Evolutionary conservation across 768 basidiomycete species (phyloP), one percentile per base, ranked within the genome.

Genomic region (Collybiopsis confluens): DNA sequence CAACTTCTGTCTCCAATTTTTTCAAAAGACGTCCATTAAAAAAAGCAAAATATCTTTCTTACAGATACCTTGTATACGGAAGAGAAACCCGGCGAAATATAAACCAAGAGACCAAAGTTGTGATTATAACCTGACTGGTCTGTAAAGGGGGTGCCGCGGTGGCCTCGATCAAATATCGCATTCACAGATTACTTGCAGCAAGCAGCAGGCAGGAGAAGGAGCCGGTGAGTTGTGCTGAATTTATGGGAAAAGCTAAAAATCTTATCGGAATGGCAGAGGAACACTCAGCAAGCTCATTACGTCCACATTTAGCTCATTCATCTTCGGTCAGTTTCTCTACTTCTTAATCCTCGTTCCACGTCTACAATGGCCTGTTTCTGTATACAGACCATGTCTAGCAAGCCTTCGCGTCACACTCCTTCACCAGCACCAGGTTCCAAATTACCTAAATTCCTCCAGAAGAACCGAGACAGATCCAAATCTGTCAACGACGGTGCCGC

Each of bases 361-460:
- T 13, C n/a, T 42, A 40, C 28, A 51, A 56, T 44, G 48, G 28
- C 38, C 33, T 55, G 43, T 18, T 52, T 40, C 20, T 53, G 52
- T 37, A 33, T 53, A 21, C 33, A 44, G 43, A 37, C 23, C 8
- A 82, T 81, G 81, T 73, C 78, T 54, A 67, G 62, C 56, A 76
- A 75, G 62, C 71, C 73, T 56, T 58, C 75, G 41, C 77, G 78
- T 63, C 68, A 71, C 51, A 67, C 72, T 20, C 68, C 73, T 38
- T 65, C 72, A 24, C 67, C 78, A 49, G 65, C 74, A 46, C 70
- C 78, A 41, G 57, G 68, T 51, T 80, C 82, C 33, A 87, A 85
- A 65, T 69, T 88, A 4, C 74, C 84, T 63, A 86, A 79, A 64
- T 86, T 88, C 61, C 73, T 88, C 8, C 83, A 86, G 63, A 87